These are phyloP conservation scores for Hyaloscypha finlandica DNA, from an alignment of 495 filamentous ascomycete genomes.

Conservation along the genomic window DNA sequence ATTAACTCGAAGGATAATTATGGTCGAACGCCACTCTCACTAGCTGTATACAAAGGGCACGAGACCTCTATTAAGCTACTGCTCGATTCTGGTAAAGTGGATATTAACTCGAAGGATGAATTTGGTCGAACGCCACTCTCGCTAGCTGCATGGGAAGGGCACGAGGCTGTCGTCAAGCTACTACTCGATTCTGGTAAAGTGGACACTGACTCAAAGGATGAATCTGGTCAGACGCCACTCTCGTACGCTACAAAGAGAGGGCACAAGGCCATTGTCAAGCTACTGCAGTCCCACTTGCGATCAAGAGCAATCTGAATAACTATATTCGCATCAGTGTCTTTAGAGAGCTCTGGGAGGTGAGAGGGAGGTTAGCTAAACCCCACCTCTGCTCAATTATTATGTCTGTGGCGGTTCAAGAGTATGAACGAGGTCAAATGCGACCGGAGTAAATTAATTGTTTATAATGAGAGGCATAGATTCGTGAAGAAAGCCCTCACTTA, in stretches of 20 bases:
- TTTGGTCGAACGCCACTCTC: too few species aligned
- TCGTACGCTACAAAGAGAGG: too few species aligned
- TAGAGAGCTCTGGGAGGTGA: neutral
- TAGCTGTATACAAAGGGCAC: neutral
- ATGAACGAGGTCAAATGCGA: constrained; percentile 3
- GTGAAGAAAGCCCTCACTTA: constrained; percentile 1
- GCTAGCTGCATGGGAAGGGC: too few species aligned
- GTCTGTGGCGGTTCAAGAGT: neutral
- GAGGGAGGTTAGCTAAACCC: neutral
- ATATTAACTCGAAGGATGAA: too few species aligned
- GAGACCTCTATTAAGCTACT: too few species aligned
- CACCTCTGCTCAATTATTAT: neutral
- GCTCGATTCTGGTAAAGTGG: too few species aligned
- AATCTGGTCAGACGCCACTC: too few species aligned
- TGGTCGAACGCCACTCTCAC: constrained; percentile 1
- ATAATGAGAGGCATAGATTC: neutral
- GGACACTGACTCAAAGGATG: too few species aligned
- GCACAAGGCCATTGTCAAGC: too few species aligned
- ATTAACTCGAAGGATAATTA: neutral
- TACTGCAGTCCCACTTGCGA: too few species aligned
- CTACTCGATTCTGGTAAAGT: neutral
- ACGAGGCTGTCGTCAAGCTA: neutral
- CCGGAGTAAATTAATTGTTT: neutral
- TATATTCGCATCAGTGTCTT: too few species aligned
- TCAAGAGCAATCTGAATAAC: too few species aligned